Evolutionary conservation across 306 rosid genomes (phyloP), one percentile per base, ranked within the genome.

Genomic region (Canavalia gladiata): DNA sequence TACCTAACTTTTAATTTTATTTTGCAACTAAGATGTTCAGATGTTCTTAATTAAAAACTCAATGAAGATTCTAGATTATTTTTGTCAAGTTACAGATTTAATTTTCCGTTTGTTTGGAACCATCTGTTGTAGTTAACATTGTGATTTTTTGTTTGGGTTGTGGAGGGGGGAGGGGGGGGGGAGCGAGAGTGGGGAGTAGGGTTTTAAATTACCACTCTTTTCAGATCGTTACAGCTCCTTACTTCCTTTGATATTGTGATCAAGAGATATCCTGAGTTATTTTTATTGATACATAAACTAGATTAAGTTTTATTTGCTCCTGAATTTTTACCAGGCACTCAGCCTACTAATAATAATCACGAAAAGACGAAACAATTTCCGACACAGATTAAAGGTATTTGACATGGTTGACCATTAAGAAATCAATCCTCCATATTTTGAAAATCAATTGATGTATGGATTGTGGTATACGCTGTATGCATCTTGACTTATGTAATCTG

Each of bases 381-480:
- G 11, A 13, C 28, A 29, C 64, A 12, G 51, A 39, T 68, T 4
- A 43, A 7, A 58, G 72, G n/a, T 37, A 43, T 58, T 75, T 82
- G 72, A 68, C 58, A 68, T 3, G 9, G 34, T 60, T 82, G 72
- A 60, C 59, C 33, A 29, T 58, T 60, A 13, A 39, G 30, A 29
- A 82, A 56, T 57, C 4, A 42, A 8, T 64, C 49, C 7, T 64
- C 56, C 65, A 34, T 31, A 35, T 57, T 70, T 33, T 45, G 63
- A 70, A 70, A 42, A 47, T 31, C 62, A 34, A 12, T 46, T 60
- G 62, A 50, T 49, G 60, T 25, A 18, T 80, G 29, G 25, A 18
- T 28, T 59, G n/a, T 34, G n/a, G 49, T 49, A 59, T 71, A 80
- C 46, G 35, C 18, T 79, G 10, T 29, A 11, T 34, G 28, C 30